Percentiles rank a stretch among this genome's conserved stretches.
phyloP scores from a whole-genome alignment of 2,329 filamentous ascomycete species.

The Colletotrichum sp. region DNA sequence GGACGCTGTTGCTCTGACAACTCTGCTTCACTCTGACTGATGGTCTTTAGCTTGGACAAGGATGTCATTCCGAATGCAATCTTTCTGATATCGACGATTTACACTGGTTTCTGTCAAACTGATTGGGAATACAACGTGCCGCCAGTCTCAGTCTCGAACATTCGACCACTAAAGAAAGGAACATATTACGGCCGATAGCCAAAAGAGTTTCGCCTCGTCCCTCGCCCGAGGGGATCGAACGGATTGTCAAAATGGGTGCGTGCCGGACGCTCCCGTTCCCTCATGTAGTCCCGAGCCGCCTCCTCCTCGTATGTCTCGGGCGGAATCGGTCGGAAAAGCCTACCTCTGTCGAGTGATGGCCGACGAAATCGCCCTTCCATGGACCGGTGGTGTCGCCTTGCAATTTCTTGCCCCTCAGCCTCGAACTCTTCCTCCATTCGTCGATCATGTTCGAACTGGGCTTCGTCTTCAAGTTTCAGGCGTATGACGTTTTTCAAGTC shows the following conservation, averaged over 20 bases:
- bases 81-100: not conserved
- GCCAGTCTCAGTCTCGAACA: not conserved
- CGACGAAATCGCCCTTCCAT: constrained; percentile 13
- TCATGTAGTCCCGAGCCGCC: constrained; percentile 7
- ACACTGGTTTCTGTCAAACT: not conserved
- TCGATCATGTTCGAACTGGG: not conserved
- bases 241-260: constrained; percentile 9
- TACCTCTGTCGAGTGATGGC: not conserved
- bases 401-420: not conserved
- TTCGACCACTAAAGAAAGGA: not conserved
- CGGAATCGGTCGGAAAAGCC: not conserved
- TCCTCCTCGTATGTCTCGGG: constrained; percentile 13
- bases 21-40: not conserved
- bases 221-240: constrained; percentile 13
- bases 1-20: not conserved
- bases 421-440: not conserved
- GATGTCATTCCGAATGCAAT: not conserved
- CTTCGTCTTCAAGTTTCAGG: not conserved
- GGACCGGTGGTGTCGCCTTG: not conserved
- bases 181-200: not conserved
- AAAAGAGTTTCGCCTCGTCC: not conserved
- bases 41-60: not conserved
- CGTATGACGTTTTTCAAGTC: constrained; percentile 9
- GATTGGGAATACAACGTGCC: not conserved
- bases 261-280: not conserved